Evolutionary conservation across 495 filamentous ascomycete species (phyloP).

Genomic region (Daldinia vernicosa): DNA sequence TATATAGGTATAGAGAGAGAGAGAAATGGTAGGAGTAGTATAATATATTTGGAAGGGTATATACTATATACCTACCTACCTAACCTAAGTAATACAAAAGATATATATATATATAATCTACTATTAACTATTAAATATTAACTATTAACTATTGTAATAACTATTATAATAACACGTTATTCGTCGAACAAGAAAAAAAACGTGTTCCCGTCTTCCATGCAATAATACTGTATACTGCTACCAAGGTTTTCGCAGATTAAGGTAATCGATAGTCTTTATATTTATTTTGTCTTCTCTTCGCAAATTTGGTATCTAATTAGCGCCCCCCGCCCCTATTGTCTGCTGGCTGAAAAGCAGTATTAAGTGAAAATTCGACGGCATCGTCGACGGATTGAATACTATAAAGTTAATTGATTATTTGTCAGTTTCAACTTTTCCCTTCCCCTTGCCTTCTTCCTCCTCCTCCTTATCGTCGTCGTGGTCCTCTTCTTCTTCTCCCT

Average conservation of each 20-base stretch:
- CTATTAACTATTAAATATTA: background rate
- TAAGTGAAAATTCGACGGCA: background rate
- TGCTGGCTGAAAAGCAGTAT: background rate
- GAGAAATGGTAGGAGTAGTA: background rate
- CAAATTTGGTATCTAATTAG: constrained; percentile 16
- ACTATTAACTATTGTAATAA: background rate
- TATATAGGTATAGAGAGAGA: background rate
- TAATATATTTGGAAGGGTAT: too few relatives aligned
- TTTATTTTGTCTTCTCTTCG: constrained; percentile 8
- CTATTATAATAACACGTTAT: background rate
- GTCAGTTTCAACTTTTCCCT: constrained; percentile 1
- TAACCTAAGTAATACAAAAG: background rate
- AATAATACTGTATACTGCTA: background rate
- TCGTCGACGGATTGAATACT: background rate
- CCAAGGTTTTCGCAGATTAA: background rate
- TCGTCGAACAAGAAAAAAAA: background rate
- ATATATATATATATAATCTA: too few relatives aligned
- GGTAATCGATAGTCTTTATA: background rate
- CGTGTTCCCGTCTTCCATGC: background rate
- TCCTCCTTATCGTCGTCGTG: constrained; percentile 33
- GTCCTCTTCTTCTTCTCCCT: constrained; percentile 40
- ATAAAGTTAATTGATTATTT: constrained; percentile 11
- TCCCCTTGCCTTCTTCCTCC: constrained; percentile 14
- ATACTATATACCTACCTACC: too few relatives aligned
- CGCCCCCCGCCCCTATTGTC: background rate